A percentile compares a stretch with the other conserved stretches of the same genome.
Evolutionary conservation across 345 rosid species (phyloP).

Genomic region (Populus davidiana): DNA sequence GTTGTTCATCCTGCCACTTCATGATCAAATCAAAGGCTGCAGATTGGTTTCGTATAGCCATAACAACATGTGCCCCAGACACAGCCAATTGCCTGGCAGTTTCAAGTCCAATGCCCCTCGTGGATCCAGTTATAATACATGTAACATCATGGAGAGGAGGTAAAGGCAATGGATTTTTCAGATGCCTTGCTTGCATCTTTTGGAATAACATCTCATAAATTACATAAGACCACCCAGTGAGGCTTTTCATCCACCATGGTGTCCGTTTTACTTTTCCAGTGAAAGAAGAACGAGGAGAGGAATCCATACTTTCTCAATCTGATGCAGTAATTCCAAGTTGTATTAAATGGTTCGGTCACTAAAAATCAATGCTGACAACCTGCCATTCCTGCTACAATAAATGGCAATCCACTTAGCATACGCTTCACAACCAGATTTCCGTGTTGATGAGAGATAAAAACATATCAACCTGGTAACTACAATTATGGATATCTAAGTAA

Average conservation of each 20-base stretch:
- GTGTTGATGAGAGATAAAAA: background rate
- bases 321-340: background rate
- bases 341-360: background rate
- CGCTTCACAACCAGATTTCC: background rate
- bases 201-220: conserved; percentile 5
- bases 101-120: conserved; percentile 13
- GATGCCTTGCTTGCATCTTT: conserved; percentile 5
- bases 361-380: background rate
- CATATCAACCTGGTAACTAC: background rate
- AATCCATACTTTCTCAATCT: background rate
- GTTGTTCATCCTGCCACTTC: conserved; percentile 15
- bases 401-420: background rate
- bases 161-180: conserved; percentile 7
- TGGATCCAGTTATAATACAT: conserved; percentile 10
- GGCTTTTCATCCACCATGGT: conserved; percentile 13
- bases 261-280: background rate
- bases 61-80: conserved; percentile 17
- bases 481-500: background rate
- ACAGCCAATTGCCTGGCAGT: conserved; percentile 17
- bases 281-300: background rate
- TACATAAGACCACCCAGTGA: conserved; percentile 11
- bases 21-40: conserved; percentile 14
- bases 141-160: background rate
- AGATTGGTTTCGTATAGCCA: conserved; percentile 15
- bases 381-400: background rate